Evolutionary conservation across 2,329 filamentous ascomycete genomes (phyloP).

Genomic region (Rhytidhysteron rufulum): DNA sequence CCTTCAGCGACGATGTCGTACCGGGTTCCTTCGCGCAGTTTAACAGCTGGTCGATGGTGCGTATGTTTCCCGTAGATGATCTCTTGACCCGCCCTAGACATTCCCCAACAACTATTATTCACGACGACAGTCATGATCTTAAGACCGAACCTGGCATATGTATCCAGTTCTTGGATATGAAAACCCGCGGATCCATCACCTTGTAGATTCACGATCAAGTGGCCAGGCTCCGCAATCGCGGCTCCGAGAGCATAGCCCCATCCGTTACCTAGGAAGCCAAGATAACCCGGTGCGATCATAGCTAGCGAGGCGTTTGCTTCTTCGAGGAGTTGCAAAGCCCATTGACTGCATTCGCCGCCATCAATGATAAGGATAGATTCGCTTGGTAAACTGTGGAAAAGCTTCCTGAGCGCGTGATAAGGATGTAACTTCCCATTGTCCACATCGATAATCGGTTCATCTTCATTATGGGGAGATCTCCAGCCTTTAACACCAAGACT

Average conservation of each 20-base stretch:
- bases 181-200: slow-evolving; percentile 46
- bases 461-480: slow-evolving; percentile 19
- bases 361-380: slow-evolving; percentile 39
- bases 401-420: slow-evolving; percentile 37
- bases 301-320: slow-evolving; percentile 22
- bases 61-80: slow-evolving; percentile 38
- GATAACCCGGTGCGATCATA: slow-evolving; percentile 30
- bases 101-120: slow-evolving; percentile 46
- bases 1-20: slow-evolving; percentile 43
- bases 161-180: slow-evolving; percentile 46
- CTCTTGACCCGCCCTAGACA: slow-evolving; percentile 43
- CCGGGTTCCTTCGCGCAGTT: slow-evolving; percentile 27
- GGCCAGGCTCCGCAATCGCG: slow-evolving; percentile 37
- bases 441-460: slow-evolving; percentile 15
- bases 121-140: slow-evolving; percentile 42
- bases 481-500: slow-evolving; percentile 18
- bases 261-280: slow-evolving; percentile 46
- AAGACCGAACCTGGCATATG: slow-evolving; percentile 38
- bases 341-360: slow-evolving; percentile 38
- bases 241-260: slow-evolving; percentile 45
- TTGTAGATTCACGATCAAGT: slow-evolving; percentile 42
- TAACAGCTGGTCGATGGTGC: slow-evolving; percentile 26
- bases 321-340: slow-evolving; percentile 14
- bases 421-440: slow-evolving; percentile 38
- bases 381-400: slow-evolving; percentile 35